Percentiles rank a stretch among this genome's conserved stretches.
Conservation (phyloP, 2,329 filamentous ascomycete species). For the Claviceps pazoutovae region DNA sequence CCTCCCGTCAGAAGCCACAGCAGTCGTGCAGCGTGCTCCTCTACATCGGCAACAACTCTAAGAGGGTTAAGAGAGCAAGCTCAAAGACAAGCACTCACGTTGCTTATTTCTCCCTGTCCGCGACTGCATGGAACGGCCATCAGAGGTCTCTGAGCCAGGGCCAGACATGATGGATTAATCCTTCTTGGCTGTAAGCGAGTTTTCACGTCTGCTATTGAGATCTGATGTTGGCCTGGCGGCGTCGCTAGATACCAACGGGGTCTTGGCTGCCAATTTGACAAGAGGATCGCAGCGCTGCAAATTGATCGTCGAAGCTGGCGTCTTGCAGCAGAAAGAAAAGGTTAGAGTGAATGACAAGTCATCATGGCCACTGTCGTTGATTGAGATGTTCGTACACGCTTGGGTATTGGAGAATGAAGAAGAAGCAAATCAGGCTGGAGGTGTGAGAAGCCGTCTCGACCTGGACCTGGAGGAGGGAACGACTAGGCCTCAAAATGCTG, state of each 20-base stretch:
- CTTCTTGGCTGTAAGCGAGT: conserved; percentile 4
- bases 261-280: conserved; percentile 5
- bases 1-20: not conserved
- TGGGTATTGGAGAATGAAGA: not conserved
- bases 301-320: conserved; percentile 6
- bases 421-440: conserved; percentile 3
- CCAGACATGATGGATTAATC: conserved; percentile 19
- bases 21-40: not conserved
- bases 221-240: not conserved
- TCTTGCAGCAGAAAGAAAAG: conserved; percentile 6
- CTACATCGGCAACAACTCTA: not conserved
- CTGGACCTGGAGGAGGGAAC: conserved; percentile 4
- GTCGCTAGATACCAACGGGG: not conserved
- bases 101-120: conserved; percentile 67
- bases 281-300: conserved; percentile 5
- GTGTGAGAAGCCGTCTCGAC: conserved; percentile 3
- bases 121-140: conserved; percentile 51
- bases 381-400: conserved; percentile 4
- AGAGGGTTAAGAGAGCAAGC: not conserved
- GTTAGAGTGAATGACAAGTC: conserved; percentile 8
- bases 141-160: conserved; percentile 21
- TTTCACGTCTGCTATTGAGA: not conserved
- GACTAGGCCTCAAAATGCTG: conserved; percentile 4
- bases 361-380: conserved; percentile 5
- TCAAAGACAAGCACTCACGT: conserved; percentile 39